These are phyloP conservation scores for Fraxinus angustifolia DNA, from an alignment of 305 asterid species.

Conservation along the genomic window DNA sequence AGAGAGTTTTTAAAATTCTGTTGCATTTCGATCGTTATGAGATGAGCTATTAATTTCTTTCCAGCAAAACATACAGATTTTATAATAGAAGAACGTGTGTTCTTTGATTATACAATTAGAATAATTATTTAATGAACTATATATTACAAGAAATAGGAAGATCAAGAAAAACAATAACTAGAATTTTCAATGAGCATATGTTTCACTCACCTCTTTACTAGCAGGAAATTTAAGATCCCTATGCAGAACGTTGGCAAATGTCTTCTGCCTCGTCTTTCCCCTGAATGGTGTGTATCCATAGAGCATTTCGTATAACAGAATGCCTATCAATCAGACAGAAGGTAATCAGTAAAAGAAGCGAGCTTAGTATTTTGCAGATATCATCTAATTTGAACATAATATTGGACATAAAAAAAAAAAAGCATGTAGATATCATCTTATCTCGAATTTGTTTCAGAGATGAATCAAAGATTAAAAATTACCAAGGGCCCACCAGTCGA, in stretches of 20 bases:
- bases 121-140: background rate
- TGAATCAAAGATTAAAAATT: constrained; percentile 27
- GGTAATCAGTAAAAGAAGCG: background rate
- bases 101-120: background rate
- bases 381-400: background rate
- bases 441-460: background rate
- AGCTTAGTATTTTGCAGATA: background rate
- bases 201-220: constrained; percentile 59
- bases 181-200: background rate
- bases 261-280: constrained; percentile 98
- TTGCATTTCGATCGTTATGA: background rate
- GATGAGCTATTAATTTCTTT: background rate
- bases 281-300: constrained; percentile 95
- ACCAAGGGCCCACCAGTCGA: constrained; percentile 99
- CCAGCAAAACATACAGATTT: background rate
- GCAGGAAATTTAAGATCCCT: constrained; percentile 85
- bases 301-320: constrained; percentile 86
- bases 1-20: background rate
- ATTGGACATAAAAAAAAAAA: background rate
- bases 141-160: background rate
- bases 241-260: constrained; percentile 81
- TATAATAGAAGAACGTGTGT: background rate
- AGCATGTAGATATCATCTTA: background rate
- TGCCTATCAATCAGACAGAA: constrained; percentile 46
- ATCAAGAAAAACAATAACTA: background rate